phyloP scores from a whole-genome alignment of 352 stramenopile species.

The Pythium chondricola region DNA sequence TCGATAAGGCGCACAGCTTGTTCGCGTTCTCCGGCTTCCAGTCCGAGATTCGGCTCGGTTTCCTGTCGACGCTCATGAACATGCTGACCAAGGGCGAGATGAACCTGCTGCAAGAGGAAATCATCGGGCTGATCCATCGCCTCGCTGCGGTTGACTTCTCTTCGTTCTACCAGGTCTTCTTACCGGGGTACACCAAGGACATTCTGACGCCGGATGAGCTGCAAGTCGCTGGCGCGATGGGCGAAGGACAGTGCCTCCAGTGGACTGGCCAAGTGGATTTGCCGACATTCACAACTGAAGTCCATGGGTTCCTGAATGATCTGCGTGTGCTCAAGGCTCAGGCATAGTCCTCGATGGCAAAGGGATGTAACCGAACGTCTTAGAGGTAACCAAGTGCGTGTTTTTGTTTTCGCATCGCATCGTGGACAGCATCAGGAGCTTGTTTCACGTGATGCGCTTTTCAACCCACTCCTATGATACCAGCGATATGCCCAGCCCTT shows the following conservation, averaged over 20 bases:
- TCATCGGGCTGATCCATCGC: conserved; percentile 60
- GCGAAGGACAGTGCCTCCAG: conserved; percentile 47
- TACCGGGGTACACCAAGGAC: conserved; percentile 54
- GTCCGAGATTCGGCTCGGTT: conserved; percentile 63
- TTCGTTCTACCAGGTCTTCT: conserved; percentile 70
- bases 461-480: no score
- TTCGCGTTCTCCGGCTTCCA: conserved; percentile 75
- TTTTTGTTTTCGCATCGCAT: no score
- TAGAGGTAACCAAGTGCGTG: no score
- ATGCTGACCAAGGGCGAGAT: conserved; percentile 72
- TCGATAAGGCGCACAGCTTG: conserved; percentile 57
- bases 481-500: no score
- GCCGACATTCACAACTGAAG: conserved; percentile 65
- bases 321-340: conserved; percentile 69
- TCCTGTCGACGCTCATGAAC: conserved; percentile 73
- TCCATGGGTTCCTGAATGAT: conserved; percentile 71
- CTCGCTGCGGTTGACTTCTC: conserved; percentile 67
- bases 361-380: no score
- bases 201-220: conserved; percentile 50
- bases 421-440: no score
- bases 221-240: conserved; percentile 38
- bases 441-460: no score
- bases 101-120: conserved; percentile 74
- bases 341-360: conserved; percentile 16
- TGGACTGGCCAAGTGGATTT: conserved; percentile 75